A percentile compares a stretch with the other conserved stretches of the same genome.
Conservation (phyloP, 2,329 filamentous ascomycete genomes). For the Fusarium chlamydosporum region DNA sequence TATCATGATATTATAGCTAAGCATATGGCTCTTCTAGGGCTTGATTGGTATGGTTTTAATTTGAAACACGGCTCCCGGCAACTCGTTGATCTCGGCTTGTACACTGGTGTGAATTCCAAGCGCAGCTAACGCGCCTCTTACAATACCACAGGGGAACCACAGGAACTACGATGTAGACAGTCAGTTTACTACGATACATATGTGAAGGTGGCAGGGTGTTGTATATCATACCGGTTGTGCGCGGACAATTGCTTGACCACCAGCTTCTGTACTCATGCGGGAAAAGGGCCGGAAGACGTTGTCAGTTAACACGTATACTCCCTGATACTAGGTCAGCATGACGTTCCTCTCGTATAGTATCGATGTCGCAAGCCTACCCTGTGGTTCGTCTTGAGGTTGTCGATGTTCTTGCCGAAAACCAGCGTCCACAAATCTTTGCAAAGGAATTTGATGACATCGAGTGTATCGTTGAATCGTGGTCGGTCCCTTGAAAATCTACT, state of each 20-base stretch:
- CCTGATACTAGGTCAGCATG: conserved; percentile 62
- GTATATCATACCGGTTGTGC: conserved; percentile 81
- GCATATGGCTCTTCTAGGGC: conserved; percentile 55
- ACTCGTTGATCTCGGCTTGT: conserved; percentile 87
- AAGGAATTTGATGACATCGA: conserved; percentile 97
- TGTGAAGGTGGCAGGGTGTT: conserved; percentile 1
- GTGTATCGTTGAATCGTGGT: conserved; percentile 89
- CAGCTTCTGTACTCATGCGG: conserved; percentile 87
- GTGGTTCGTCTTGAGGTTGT: conserved; percentile 99
- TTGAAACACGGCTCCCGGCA: conserved; percentile 93
- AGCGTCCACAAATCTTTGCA: conserved; percentile 99
- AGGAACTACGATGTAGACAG: conserved; percentile 75
- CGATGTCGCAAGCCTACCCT: conserved; percentile 66
- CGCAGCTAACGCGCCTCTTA: conserved; percentile 91
- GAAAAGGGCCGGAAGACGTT: conserved; percentile 89
- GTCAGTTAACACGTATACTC: conserved; percentile 96
- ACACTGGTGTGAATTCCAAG: conserved; percentile 93
- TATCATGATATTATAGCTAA: conserved; percentile 47
- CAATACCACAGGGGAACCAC: conserved; percentile 94
- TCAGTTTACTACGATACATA: conserved; percentile 13
- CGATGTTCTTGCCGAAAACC: conserved; percentile 95
- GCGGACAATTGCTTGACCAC: conserved; percentile 78
- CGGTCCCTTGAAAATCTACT: conserved; percentile 83
- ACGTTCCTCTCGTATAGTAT: not conserved
- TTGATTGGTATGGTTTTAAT: conserved; percentile 85